phyloP scores from a whole-genome alignment of 495 filamentous ascomycete genomes.

The Delitschia confertaspora region DNA sequence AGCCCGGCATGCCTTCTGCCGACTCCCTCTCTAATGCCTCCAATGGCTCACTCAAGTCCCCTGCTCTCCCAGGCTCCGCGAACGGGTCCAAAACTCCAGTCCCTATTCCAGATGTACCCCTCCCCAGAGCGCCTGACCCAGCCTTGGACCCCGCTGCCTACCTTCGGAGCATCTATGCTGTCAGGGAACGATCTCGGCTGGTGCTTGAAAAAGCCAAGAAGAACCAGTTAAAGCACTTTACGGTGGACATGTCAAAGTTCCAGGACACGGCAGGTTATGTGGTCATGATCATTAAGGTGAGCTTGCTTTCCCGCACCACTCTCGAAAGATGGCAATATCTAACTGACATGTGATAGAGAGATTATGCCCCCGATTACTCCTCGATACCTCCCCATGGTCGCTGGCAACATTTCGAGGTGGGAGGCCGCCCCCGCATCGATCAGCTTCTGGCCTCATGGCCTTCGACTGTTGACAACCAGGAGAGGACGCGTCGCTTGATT shows the following conservation, averaged over 20 bases:
- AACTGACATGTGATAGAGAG: constrained; percentile 50
- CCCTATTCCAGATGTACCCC: constrained; percentile 53
- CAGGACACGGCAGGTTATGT: constrained; percentile 83
- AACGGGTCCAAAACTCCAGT: constrained; percentile 38
- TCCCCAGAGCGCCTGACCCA: constrained; percentile 83
- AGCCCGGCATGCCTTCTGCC: constrained; percentile 38
- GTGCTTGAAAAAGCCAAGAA: constrained; percentile 68
- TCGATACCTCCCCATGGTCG: constrained; percentile 79
- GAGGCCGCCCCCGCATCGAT: constrained; percentile 65
- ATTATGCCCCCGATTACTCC: constrained; percentile 77
- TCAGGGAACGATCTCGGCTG: constrained; percentile 66
- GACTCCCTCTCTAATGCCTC: constrained; percentile 44
- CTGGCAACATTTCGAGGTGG: constrained; percentile 86
- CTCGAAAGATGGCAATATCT: constrained; percentile 8
- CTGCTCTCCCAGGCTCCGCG: constrained; percentile 29
- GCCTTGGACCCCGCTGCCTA: constrained; percentile 85
- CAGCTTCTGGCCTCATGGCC: constrained; percentile 63
- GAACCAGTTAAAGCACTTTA: constrained; percentile 80
- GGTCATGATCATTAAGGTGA: constrained; percentile 91
- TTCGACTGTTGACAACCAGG: constrained; percentile 52
- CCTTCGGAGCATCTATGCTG: constrained; percentile 79
- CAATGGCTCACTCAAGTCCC: constrained; percentile 50
- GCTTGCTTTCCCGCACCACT: constrained; percentile 8
- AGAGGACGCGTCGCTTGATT: constrained; percentile 66
- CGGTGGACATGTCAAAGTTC: constrained; percentile 84